Evolutionary conservation across 2,329 filamentous ascomycete species (phyloP).

Genomic region (Penicillium sp.): DNA sequence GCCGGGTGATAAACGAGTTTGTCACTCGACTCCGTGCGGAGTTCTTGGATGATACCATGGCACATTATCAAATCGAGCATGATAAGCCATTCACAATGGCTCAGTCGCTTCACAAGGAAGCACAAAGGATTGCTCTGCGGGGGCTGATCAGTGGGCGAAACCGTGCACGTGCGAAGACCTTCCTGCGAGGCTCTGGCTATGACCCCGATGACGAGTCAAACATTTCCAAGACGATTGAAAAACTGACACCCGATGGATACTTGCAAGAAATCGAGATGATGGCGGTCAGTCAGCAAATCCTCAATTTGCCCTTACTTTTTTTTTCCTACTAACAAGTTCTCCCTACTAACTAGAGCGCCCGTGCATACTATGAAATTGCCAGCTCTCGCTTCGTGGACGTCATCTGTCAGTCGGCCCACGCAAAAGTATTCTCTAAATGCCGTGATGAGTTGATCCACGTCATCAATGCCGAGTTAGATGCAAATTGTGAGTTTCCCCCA

Average conservation of each 20-base stretch:
- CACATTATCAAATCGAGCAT: constrained; percentile 58
- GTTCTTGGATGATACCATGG: constrained; percentile 51
- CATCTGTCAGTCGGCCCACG: constrained; percentile 43
- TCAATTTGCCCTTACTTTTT: background rate
- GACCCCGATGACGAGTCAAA: constrained; percentile 26
- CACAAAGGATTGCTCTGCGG: constrained; percentile 18
- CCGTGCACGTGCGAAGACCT: constrained; percentile 23
- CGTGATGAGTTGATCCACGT: constrained; percentile 35
- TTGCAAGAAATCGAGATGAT: constrained; percentile 46
- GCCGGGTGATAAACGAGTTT: constrained; percentile 50
- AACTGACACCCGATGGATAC: constrained; percentile 40
- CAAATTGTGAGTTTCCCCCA: constrained; percentile 34
- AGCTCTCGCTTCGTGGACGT: constrained; percentile 45
- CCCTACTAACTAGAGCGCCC: constrained; percentile 34
- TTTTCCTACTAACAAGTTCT: constrained; percentile 12
- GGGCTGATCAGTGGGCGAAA: constrained; percentile 26
- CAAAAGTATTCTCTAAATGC: constrained; percentile 43
- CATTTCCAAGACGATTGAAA: constrained; percentile 26
- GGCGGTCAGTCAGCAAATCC: constrained; percentile 38
- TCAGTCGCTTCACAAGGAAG: constrained; percentile 27
- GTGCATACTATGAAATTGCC: constrained; percentile 47
- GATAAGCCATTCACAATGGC: constrained; percentile 61
- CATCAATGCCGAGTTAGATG: constrained; percentile 36
- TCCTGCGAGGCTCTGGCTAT: constrained; percentile 18
- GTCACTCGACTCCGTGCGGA: constrained; percentile 48